Percentiles rank a stretch among this genome's conserved stretches.
These are phyloP conservation scores for Trichosanthes truncata DNA, from an alignment of 306 rosid genomes.

Conservation along the genomic window DNA sequence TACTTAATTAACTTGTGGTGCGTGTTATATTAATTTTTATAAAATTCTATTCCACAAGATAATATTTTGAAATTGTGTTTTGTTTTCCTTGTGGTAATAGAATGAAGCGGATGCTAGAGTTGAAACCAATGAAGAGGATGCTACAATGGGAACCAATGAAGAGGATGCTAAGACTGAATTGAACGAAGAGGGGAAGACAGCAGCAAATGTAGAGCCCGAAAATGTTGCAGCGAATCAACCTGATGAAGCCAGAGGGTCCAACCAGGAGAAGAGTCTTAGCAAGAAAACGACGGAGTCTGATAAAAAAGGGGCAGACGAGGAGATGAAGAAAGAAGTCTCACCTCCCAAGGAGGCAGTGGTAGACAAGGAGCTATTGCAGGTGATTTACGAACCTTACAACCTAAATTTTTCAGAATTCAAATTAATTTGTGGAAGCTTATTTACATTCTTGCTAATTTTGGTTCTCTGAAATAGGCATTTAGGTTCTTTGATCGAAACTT, in stretches of 20 bases:
- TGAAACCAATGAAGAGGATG: neutral
- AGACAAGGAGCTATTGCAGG: slow-evolving; percentile 83
- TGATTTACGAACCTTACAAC: slow-evolving; percentile 7
- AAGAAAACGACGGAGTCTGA: slow-evolving; percentile 27
- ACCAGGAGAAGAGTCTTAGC: slow-evolving; percentile 32
- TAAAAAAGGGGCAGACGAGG: slow-evolving; percentile 37
- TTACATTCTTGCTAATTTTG: neutral
- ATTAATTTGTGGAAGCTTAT: neutral
- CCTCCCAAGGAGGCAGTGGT: slow-evolving; percentile 39
- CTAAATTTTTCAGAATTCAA: neutral
- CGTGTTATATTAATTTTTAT: neutral
- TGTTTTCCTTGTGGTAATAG: neutral
- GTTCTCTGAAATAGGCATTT: slow-evolving; percentile 61
- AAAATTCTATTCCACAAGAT: neutral
- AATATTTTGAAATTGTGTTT: neutral
- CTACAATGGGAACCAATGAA: neutral
- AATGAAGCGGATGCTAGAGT: slow-evolving; percentile 4
- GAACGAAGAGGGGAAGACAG: slow-evolving; percentile 23
- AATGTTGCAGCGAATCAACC: slow-evolving; percentile 26
- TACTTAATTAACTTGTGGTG: neutral
- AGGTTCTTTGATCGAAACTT: slow-evolving; percentile 80
- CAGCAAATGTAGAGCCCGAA: slow-evolving; percentile 27
- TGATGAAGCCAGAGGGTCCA: slow-evolving; percentile 26
- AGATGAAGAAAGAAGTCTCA: slow-evolving; percentile 36
- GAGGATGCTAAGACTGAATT: slow-evolving; percentile 2